Percentiles rank a stretch among this genome's conserved stretches.
Conservation (phyloP, 805 yeast species). For the Candida saitoana region DNA sequence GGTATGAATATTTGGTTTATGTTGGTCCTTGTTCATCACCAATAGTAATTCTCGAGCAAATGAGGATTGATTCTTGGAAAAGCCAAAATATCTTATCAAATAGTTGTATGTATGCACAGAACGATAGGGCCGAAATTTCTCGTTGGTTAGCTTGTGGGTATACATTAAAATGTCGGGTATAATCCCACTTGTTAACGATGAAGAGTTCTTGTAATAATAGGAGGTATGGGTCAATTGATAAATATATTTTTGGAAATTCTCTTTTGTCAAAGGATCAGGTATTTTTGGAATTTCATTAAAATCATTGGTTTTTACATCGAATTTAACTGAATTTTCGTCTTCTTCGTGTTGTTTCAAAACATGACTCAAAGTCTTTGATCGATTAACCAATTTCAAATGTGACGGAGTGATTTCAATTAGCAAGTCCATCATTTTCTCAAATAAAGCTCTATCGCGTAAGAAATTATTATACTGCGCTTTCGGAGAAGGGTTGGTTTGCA, state of each 20-base stretch:
- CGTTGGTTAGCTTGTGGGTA: conserved; percentile 34
- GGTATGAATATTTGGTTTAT: conserved; percentile 36
- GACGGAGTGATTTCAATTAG: conserved; percentile 31
- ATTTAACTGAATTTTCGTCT: conserved; percentile 10
- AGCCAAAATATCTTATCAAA: conserved; percentile 38
- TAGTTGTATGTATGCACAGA: conserved; percentile 36
- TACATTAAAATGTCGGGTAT: conserved; percentile 34
- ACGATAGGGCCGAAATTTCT: conserved; percentile 24
- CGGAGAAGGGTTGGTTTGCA: conserved; percentile 13
- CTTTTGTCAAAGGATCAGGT: conserved; percentile 22
- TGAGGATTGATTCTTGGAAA: conserved; percentile 34
- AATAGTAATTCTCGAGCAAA: conserved; percentile 37
- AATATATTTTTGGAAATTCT: conserved; percentile 32
- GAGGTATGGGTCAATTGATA: conserved; percentile 33
- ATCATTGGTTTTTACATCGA: conserved; percentile 17
- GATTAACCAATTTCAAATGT: conserved; percentile 18
- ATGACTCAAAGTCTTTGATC: conserved; percentile 11
- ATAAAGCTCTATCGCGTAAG: conserved; percentile 25
- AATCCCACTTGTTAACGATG: conserved; percentile 31
- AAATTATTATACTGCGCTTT: conserved; percentile 19
- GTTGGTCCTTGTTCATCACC: conserved; percentile 41
- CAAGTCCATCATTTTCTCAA: conserved; percentile 29
- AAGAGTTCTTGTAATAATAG: conserved; percentile 28
- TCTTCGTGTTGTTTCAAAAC: conserved; percentile 20
- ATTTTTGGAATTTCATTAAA: conserved; percentile 32